Base-by-base conservation (phyloP, 495 filamentous ascomycete genomes). In the Hyaloscypha bicolor region DNA sequence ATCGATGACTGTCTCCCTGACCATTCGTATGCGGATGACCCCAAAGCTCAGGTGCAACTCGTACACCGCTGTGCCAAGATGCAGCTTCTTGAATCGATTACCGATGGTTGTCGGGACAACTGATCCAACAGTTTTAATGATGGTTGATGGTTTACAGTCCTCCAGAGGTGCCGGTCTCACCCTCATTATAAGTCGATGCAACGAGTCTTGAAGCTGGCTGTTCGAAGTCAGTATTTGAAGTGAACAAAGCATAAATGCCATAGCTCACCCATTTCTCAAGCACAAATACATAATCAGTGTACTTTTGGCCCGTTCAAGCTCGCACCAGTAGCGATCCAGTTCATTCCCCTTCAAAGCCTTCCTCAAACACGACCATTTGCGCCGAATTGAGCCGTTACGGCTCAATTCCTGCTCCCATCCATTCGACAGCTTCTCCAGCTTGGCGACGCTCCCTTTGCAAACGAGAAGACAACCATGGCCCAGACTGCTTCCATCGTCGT, bases 11-110 rank as follows among this genome's bases (percentile, higher is more conserved):
- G 56, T 2, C 19, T 59, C 29, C 9, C 6, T 59, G 1, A 37
- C 56, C 0, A 59, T 0, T 21, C 32, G 56, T 11, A 59, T 6
- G 56, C 32, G 31, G 19, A 59, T 32, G 8, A 6, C 37, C 1
- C 56, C 56, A 37, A 59, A 59, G 30, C 56, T 59, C 6, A 59
- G 12, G 56, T 39, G 56, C 8, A 59, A 2, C 6, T 59, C 32
- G 6, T 59, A 59, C 29, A 37, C 37, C 25, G 0, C 37, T 9
- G 56, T 32, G 33, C 56, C 56, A 37, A 59, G 56, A 3, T 32
- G 25, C 11, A 59, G 1, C 56, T 59, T 59, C 29, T 29, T 59
- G 11, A 37, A 37, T 8, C 56, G 30, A 1, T 16, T 2, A 4
- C 9, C 6, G 6, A 29, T 37, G 4, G 16, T 3, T 1, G 4